Base-by-base conservation (phyloP, 352 stramenopile species). In the Globisporangium canariense region DNA sequence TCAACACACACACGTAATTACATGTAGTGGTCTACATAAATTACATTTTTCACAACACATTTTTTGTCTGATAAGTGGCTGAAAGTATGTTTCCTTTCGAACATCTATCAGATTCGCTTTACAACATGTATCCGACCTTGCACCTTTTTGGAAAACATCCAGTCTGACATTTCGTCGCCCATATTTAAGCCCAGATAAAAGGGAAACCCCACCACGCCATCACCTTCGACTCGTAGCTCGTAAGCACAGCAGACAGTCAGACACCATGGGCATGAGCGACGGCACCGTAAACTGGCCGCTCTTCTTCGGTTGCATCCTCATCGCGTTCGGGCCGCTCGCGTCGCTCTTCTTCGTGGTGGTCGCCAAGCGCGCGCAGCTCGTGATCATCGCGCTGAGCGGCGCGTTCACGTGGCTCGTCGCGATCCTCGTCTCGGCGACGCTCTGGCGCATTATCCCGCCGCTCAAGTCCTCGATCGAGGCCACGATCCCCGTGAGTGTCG, bases 351-450 rank as follows among this genome's bases (percentile, higher is more conserved):
- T 95, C 66, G 66, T 89, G 53, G 75, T 95, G 18, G 61, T 95
- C 47, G 83, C 81, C 55, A 83, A 90, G 57, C 83, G 87, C 60
- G 87, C 87, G 59, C 87, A 95, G 76, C 75, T 95, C 32, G 79
- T 92, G 68, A 95, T 95, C 73, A 65, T 95, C 54, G 68, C 84
- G 49, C 79, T 95, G 30, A 90, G 79, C 13, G 81, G 81, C 59
- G 87, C 87, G 46, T 95, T 95, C 77, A 72, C 83, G 41, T 95
- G 86, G 80, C 81, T 95, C 62, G 70, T 93, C 22, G 77, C 84
- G 46, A 90, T 93, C 65, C 81, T 95, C 51, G 69, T 93, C 50
- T 83, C 78, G 25, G 83, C 87, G 9, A 83, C 83, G 57, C 53
- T 93, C 47, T 95, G 87, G 87, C 73, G 78, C 47, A 76, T 92